Percentiles rank a stretch among this genome's conserved stretches.
Conservation (phyloP, 305 asterid genomes). For the Rubia balearica region DNA sequence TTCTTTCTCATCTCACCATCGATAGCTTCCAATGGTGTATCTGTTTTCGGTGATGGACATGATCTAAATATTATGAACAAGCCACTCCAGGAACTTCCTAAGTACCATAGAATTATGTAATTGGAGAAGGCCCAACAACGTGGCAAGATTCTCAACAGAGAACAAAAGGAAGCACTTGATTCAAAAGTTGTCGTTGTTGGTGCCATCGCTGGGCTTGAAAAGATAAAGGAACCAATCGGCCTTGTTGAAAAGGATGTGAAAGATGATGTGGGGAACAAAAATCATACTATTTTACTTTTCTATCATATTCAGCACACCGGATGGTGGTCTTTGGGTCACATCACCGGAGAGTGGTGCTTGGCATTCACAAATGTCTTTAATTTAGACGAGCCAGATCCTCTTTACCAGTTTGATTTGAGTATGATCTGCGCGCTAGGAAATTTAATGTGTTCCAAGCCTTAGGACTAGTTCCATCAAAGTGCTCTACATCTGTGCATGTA, state of each 20-base stretch:
- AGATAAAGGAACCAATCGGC: constrained; percentile 49
- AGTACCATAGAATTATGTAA: constrained; percentile 46
- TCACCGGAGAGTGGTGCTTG: constrained; percentile 64
- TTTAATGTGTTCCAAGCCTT: constrained; percentile 52
- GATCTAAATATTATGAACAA: constrained; percentile 50
- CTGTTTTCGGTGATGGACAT: constrained; percentile 48
- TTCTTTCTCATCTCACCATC: background rate
- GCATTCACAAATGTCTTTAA: constrained; percentile 64
- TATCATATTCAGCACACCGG: constrained; percentile 47
- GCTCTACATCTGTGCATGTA: constrained; percentile 60
- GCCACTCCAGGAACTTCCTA: constrained; percentile 65
- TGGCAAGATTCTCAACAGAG: constrained; percentile 64
- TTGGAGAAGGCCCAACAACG: constrained; percentile 57
- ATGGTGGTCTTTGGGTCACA: constrained; percentile 34
- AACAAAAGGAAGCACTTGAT: constrained; percentile 54
- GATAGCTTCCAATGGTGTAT: constrained; percentile 35
- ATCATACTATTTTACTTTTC: constrained; percentile 60
- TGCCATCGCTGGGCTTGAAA: constrained; percentile 65
- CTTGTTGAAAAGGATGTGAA: constrained; percentile 26
- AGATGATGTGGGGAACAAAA: constrained; percentile 9
- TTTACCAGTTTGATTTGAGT: constrained; percentile 63
- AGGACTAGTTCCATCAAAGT: constrained; percentile 55
- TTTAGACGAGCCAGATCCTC: constrained; percentile 45
- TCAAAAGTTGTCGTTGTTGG: constrained; percentile 46
- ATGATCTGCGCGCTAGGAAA: constrained; percentile 53